Conservation (phyloP, 2,329 filamentous ascomycete species). For the Diaporthe batatas region DNA sequence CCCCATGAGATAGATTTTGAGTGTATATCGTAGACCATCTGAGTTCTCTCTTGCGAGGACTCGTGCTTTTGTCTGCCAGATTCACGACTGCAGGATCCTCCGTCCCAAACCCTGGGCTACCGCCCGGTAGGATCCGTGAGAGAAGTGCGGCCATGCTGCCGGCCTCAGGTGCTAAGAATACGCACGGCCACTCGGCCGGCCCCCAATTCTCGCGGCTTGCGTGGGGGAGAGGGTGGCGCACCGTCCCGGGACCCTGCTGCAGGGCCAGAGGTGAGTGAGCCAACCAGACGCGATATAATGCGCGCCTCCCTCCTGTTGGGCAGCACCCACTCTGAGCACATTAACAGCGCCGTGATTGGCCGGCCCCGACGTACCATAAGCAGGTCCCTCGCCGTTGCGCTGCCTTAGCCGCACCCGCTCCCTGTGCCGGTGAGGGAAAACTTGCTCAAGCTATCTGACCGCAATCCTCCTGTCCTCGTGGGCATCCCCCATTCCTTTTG, state of each 20-base stretch:
- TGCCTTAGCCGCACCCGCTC: constrained; percentile 23
- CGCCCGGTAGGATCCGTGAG: neutral
- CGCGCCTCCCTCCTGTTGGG: constrained; percentile 22
- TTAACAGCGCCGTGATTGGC: constrained; percentile 27
- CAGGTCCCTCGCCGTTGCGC: constrained; percentile 22
- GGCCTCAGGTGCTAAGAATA: constrained; percentile 14
- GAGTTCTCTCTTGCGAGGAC: neutral
- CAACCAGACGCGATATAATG: constrained; percentile 28
- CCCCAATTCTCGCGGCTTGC: constrained; percentile 3
- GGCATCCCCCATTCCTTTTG: neutral
- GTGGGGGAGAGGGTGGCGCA: neutral
- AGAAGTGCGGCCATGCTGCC: neutral
- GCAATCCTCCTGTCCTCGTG: neutral
- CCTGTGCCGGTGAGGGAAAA: constrained; percentile 21
- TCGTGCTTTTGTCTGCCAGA: neutral
- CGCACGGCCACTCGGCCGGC: constrained; percentile 20
- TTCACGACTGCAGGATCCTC: neutral
- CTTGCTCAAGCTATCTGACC: constrained; percentile 25
- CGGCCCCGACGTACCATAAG: neutral
- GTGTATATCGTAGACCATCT: too few relatives aligned
- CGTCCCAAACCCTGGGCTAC: neutral
- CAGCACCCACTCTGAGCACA: constrained; percentile 28
- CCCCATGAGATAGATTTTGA: too few relatives aligned
- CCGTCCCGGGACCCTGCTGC: constrained; percentile 25
- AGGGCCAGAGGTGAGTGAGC: neutral